Evolutionary conservation across 306 rosid species (phyloP).

Genomic region (Prinsepia uniflora): DNA sequence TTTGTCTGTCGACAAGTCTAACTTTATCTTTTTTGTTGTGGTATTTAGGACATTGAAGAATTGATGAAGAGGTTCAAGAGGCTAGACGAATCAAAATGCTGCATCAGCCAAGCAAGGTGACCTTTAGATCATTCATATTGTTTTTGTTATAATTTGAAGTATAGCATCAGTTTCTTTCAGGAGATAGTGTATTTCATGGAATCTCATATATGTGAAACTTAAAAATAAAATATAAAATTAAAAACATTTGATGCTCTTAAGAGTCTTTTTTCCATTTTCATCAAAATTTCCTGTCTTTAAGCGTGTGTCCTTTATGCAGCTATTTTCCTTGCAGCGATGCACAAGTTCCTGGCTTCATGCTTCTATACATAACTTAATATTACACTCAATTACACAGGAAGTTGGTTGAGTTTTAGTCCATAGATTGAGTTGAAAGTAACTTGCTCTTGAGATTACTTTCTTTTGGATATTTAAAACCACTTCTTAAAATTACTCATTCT

Average conservation of each 20-base stretch:
- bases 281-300: not conserved
- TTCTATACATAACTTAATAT: not conserved
- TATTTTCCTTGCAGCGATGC: not conserved
- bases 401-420: not conserved
- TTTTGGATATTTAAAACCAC: not conserved
- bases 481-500: not conserved
- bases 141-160: not conserved
- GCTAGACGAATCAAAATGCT: slow-evolving; percentile 93
- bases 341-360: not conserved
- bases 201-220: not conserved
- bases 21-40: slow-evolving; percentile 19
- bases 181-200: not conserved
- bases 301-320: not conserved
- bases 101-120: slow-evolving; percentile 96
- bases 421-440: not conserved
- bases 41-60: slow-evolving; percentile 71
- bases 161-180: not conserved
- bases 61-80: slow-evolving; percentile 96
- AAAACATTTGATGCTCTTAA: not conserved
- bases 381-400: not conserved
- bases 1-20: not conserved
- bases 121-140: slow-evolving; percentile 11
- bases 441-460: not conserved
- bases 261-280: not conserved
- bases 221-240: not conserved